Evolutionary conservation across 23 red algal species (phyloP), one percentile per base, ranked within the genome.

Genomic region (Chondrus crispus): DNA sequence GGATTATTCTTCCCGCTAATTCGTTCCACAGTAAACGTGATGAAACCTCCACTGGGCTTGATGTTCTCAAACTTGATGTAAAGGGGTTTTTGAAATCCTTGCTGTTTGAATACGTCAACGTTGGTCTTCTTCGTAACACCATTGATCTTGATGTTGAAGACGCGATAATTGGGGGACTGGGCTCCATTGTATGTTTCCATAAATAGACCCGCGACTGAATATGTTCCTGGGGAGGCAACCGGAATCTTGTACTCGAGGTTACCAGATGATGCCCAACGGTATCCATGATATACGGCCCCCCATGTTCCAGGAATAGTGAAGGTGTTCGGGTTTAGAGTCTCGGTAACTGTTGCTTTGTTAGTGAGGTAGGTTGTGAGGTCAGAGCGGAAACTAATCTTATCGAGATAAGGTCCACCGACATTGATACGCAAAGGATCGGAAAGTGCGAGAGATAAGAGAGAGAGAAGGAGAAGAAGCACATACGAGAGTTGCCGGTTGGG

Each of bases 181-280:
- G 80, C 14, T 16, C 71, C 62, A n/a, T 35, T 35, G 26, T 76
- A 93, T n/a, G 90, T 85, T 49, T 93, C 90, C 2, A 75, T 63
- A 54, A 85, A 93, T 36, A 78, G 53, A 40, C 62, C 51, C 1
- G 78, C 62, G 68, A 93, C 79, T 46, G 80, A 85, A 81, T 85
- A 93, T 13, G 66, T 40, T 8, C 55, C 90, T n/a, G n/a, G n/a
- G 68, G 64, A 39, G 28, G 90, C 53, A 20, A 93, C 80, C 28
- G 90, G 90, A 6, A 93, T 49, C 26, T 77, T 80, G 58, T 93
- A 93, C 53, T 85, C 77, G 53, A 93, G 50, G 32, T 90, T 51
- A 50, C 87, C 87, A 11, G 29, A 12, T 16, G 71, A 22, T 6
- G 87, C 71, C 13, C 80, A 90, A 32, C 87, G 71, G 24, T 90